Percentiles rank a stretch among this genome's conserved stretches.
Evolutionary conservation across 73 alveolate genomes (phyloP).

Genomic region (Tetrahymena elliotti): DNA sequence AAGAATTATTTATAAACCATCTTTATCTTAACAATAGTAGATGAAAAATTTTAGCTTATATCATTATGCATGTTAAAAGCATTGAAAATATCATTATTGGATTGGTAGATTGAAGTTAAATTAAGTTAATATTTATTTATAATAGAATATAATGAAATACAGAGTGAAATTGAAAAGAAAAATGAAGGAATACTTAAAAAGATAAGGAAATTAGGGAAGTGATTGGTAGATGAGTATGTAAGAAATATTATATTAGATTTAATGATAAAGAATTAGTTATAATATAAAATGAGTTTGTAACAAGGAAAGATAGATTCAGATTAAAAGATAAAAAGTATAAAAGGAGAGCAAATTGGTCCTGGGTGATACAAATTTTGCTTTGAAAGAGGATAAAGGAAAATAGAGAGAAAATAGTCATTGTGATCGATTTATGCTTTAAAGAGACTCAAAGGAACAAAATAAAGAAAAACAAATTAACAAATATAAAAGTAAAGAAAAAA

Average conservation of each 20-base stretch:
- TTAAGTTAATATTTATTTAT: too few species aligned
- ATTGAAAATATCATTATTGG: too few species aligned
- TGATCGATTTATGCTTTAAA: not conserved
- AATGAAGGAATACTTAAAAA: not conserved
- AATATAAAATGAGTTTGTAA: not conserved
- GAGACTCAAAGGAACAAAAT: not conserved
- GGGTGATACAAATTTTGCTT: not conserved
- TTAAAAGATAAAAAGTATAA: not conserved
- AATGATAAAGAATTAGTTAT: not conserved
- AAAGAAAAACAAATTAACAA: not conserved
- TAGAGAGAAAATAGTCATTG: not conserved
- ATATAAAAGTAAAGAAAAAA: not conserved
- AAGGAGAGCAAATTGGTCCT: slow-evolving; percentile 1
- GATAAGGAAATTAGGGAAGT: not conserved
- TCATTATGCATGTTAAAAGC: too few species aligned
- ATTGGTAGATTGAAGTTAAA: too few species aligned
- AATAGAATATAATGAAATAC: not conserved
- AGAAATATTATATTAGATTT: not conserved
- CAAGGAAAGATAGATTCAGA: not conserved
- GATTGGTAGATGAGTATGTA: not conserved
- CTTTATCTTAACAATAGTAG: too few species aligned
- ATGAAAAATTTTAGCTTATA: too few species aligned
- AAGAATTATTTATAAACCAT: too few species aligned
- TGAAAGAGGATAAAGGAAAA: not conserved
- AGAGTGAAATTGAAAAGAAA: not conserved